Base-by-base conservation (phyloP, 2,329 filamentous ascomycete species). In the Colletotrichum tamarilloi region DNA sequence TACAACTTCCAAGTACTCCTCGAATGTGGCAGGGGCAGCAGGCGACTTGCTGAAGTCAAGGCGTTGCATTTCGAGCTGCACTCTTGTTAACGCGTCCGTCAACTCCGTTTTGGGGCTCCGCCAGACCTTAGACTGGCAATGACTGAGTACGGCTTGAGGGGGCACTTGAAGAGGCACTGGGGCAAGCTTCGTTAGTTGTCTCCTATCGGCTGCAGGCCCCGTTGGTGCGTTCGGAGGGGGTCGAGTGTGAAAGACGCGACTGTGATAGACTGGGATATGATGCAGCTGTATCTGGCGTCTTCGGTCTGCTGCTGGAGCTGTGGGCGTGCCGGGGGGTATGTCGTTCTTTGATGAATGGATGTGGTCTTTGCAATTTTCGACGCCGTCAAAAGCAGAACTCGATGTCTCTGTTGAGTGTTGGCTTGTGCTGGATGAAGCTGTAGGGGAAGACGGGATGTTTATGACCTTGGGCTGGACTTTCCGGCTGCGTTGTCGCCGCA, bases 11-110 rank as follows among this genome's bases (percentile, higher is more conserved):
- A n/a, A 82, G 74, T 72, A 77, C 35, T 84, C 80, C 2, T 77
- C 76, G 3, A 82, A 80, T 11, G 38, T 82, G 56, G 79, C 46
- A 11, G 84, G 84, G 6, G 84, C 72, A 60, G 81, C 82, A 1
- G 83, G 82, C 0, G 84, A 85, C 14, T 80, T 79, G 58, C 80
- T 78, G 2, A 80, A 79, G n/a, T 80, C 77, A 63, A 83, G 81
- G 60, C 82, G 79, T 24, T 77, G 79, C 62, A 85, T 72, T 57
- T 82, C 82, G n/a, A 78, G 75, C 76, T 78, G 76, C 77, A 82
- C 78, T 73, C 79, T 84, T n/a, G 81, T 76, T 68, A 82, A 85
- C 5, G 74, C 77, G 42, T 35, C 75, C 77, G n/a, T 80, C 79
- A 62, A 82, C 81, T 55, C 78, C 24, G 79, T 80, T 52, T 79